Evolutionary conservation across 2,329 filamentous ascomycete species (phyloP), one percentile per base, ranked within the genome.

Genomic region (Thielaviopsis euricoi): DNA sequence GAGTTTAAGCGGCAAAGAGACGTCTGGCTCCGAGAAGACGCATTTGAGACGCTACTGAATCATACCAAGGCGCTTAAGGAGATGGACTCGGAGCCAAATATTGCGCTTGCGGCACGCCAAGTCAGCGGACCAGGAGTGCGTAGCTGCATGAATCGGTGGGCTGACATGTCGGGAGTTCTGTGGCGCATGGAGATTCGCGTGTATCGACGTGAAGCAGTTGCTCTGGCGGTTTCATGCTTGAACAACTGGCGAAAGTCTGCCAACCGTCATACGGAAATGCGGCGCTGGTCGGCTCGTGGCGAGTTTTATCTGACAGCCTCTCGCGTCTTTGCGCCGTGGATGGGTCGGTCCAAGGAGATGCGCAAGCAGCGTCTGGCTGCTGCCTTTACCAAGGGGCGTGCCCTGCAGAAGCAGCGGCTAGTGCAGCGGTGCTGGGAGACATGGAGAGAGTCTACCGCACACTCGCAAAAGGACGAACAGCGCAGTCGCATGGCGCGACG

Each of bases 291-390:
- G 3, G 49, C 17, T 12, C 56, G 61, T 19, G 61, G 61, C 17
- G 53, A 57, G 52, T 62, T 57, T 26, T 71, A 67, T 62, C 58
- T 66, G 19, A 62, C 65, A 17, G 66, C 67, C 1, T 61, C 59
- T 9, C 61, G 63, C 25, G 57, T 60, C 2, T 65, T 70, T 33
- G 62, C 67, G 15, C 61, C 57, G 19, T 73, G 71, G 71, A 58
- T 63, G 7, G 60, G 61, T 33, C 59, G 58, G 2, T 57, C 63
- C 13, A 61, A 64, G 57, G 25, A 61, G 21, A 62, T 66, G 25
- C 56, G 65, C 33, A 61, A 62, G 22, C 60, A 59, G 49, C 62
- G 62, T 22, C 51, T 62, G 2, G 58, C 60, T 21, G 56, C 53
- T 5, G 53, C 60, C 2, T 62, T 61, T 37, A 61, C 61, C 26